A percentile compares a stretch with the other conserved stretches of the same genome.
Evolutionary conservation across 805 yeast species (phyloP).

Genomic region (Osmozyma mogii): DNA sequence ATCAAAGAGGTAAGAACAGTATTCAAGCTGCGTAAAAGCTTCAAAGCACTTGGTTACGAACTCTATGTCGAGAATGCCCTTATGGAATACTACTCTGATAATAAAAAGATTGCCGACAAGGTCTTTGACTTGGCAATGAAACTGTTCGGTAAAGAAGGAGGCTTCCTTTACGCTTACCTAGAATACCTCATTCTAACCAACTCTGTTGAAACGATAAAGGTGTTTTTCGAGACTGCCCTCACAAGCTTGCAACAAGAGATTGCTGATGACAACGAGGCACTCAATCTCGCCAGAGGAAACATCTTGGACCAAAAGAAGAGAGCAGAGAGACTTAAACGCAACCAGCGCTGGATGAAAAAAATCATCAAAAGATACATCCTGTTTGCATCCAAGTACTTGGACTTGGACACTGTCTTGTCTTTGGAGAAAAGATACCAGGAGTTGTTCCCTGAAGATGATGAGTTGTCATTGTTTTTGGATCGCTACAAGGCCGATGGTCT

Average conservation of each 20-base stretch:
- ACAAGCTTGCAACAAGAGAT: constrained; percentile 40
- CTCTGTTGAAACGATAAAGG: constrained; percentile 69
- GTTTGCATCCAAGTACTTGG: constrained; percentile 67
- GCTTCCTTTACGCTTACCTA: constrained; percentile 61
- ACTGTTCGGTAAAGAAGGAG: constrained; percentile 43
- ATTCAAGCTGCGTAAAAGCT: constrained; percentile 57
- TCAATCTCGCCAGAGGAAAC: constrained; percentile 9
- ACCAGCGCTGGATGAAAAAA: constrained; percentile 20
- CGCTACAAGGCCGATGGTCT: constrained; percentile 29
- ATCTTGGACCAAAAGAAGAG: constrained; percentile 9
- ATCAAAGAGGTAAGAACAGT: constrained; percentile 64
- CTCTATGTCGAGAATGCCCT: constrained; percentile 76
- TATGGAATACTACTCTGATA: constrained; percentile 66
- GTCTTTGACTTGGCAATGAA: constrained; percentile 77
- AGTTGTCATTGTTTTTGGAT: constrained; percentile 28
- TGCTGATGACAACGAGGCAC: constrained; percentile 12
- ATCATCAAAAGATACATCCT: constrained; percentile 44
- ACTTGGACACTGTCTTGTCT: constrained; percentile 54
- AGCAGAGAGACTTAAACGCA: constrained; percentile 12
- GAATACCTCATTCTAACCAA: constrained; percentile 61
- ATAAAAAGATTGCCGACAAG: constrained; percentile 60
- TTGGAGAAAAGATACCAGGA: constrained; percentile 62
- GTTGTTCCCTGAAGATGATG: constrained; percentile 55
- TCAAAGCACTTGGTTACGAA: constrained; percentile 58
- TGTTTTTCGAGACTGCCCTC: constrained; percentile 71